phyloP scores from a whole-genome alignment of 2,329 filamentous ascomycete genomes.

The Apiospora arundinis region DNA sequence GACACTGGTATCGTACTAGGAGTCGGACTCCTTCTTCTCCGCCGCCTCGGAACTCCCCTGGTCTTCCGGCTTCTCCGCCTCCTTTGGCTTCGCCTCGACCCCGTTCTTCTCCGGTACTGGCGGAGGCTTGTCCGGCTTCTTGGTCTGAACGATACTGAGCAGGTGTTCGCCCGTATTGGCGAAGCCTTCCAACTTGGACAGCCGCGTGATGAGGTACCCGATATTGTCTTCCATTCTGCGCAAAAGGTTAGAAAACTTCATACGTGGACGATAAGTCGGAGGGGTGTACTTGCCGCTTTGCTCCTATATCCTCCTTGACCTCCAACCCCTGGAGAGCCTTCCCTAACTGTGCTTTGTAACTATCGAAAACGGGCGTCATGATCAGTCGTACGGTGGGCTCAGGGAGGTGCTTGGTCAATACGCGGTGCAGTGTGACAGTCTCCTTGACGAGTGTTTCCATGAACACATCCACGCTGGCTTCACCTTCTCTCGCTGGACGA shows the following conservation, averaged over 20 bases:
- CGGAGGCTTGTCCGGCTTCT: conserved; percentile 45
- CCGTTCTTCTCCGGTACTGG: conserved; percentile 26
- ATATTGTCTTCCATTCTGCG: conserved; percentile 78
- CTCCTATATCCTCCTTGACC: conserved; percentile 70
- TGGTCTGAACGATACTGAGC: conserved; percentile 67
- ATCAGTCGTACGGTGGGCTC: conserved; percentile 80
- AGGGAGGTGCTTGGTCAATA: conserved; percentile 80
- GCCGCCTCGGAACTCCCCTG: background rate
- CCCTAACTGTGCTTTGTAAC: conserved; percentile 81
- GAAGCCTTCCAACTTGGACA: conserved; percentile 81
- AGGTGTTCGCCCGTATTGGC: conserved; percentile 75
- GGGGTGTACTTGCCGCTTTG: conserved; percentile 66
- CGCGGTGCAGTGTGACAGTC: conserved; percentile 82
- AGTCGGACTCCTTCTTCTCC: background rate
- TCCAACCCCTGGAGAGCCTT: conserved; percentile 70
- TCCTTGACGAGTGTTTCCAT: conserved; percentile 90
- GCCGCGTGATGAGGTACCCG: conserved; percentile 71
- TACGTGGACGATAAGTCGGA: background rate
- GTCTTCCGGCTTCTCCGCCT: background rate
- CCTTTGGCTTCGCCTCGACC: conserved; percentile 23
- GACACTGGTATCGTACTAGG: background rate
- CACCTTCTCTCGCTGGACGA: conserved; percentile 44
- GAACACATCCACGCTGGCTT: conserved; percentile 65
- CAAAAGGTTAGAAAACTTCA: conserved; percentile 23
- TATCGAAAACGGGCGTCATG: conserved; percentile 83